A percentile compares a stretch with the other conserved stretches of the same genome.
Conservation (phyloP, 2,329 filamentous ascomycete species). For the Pseudonectria foliicola region DNA sequence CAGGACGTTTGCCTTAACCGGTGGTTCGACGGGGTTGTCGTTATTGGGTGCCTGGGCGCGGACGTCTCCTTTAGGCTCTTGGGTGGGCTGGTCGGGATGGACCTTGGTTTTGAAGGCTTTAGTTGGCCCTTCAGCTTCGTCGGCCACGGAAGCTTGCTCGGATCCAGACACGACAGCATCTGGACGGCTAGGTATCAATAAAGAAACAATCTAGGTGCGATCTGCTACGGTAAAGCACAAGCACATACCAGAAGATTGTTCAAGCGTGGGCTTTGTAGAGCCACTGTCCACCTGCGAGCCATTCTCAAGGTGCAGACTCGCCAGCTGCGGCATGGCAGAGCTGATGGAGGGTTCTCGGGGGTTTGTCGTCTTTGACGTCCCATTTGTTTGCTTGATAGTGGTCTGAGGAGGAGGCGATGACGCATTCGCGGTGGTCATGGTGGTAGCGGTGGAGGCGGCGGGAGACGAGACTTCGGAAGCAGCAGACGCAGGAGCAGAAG, state of each 20-base stretch:
- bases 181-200: slow-evolving; percentile 5
- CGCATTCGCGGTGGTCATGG: background rate
- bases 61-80: slow-evolving; percentile 6
- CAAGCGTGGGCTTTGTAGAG: slow-evolving; percentile 4
- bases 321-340: slow-evolving; percentile 4
- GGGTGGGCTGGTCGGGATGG: slow-evolving; percentile 19
- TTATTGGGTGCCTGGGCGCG: slow-evolving; percentile 7
- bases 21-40: slow-evolving; percentile 1
- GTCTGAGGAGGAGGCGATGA: slow-evolving; percentile 3
- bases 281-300: slow-evolving; percentile 9
- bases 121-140: slow-evolving; percentile 9
- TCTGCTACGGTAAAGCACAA: background rate
- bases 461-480: background rate
- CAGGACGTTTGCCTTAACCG: slow-evolving; percentile 13
- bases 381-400: slow-evolving; percentile 17
- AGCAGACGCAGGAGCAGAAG: slow-evolving; percentile 8
- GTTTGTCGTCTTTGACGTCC: slow-evolving; percentile 5
- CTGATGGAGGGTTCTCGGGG: slow-evolving; percentile 4
- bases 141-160: slow-evolving; percentile 9
- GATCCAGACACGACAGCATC: slow-evolving; percentile 10
- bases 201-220: slow-evolving; percentile 4
- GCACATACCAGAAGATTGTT: slow-evolving; percentile 18
- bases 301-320: slow-evolving; percentile 8
- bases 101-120: slow-evolving; percentile 10
- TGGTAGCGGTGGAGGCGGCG: slow-evolving; percentile 3